Evolutionary conservation across 805 yeast species (phyloP).

Genomic region (Kodamaea leandrae): DNA sequence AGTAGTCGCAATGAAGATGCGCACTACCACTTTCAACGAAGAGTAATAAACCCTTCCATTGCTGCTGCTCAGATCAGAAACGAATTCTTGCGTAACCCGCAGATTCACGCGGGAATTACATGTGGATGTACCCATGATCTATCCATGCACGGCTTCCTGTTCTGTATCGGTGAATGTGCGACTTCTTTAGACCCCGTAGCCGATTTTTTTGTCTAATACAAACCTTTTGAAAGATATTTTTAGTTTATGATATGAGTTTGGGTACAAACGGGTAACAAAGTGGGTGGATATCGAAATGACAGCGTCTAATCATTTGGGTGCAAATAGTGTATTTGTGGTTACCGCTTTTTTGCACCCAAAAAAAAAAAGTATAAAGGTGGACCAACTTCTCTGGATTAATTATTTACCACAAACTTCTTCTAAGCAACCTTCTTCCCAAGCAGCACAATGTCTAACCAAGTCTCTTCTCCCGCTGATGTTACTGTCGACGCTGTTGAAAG

Average conservation of each 20-base stretch:
- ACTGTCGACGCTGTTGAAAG: background rate
- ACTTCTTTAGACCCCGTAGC: background rate
- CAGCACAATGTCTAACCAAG: background rate
- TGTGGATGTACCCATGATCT: background rate
- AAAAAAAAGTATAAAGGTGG: background rate
- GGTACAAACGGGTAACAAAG: too few relatives aligned
- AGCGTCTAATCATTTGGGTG: too few relatives aligned
- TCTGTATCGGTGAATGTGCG: background rate
- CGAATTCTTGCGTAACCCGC: background rate
- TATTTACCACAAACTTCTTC: too few relatives aligned
- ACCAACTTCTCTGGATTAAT: too few relatives aligned
- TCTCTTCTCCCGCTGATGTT: background rate
- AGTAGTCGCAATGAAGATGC: background rate
- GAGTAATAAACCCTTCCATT: background rate
- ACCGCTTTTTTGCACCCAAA: background rate
- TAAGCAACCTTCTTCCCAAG: too few relatives aligned
- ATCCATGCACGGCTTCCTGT: background rate
- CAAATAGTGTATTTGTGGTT: background rate
- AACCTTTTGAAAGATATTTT: too few relatives aligned
- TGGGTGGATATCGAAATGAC: too few relatives aligned
- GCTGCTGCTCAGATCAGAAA: background rate
- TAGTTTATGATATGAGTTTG: too few relatives aligned
- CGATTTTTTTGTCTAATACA: background rate
- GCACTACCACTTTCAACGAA: background rate
- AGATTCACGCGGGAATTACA: background rate